Base-by-base conservation (phyloP, 2,329 filamentous ascomycete species). In the Pseudocercospora fijiensis region DNA sequence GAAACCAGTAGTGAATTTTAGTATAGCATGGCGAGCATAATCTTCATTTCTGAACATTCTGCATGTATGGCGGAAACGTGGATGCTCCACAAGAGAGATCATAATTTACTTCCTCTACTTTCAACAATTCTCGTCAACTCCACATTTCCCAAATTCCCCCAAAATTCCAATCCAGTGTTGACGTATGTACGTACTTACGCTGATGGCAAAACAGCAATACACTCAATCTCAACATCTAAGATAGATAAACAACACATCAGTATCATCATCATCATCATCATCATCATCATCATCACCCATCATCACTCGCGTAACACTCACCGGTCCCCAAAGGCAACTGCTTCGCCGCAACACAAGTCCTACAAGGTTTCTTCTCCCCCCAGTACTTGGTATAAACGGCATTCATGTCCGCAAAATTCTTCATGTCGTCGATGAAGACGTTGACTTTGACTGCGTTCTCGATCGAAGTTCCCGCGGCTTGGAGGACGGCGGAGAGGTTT, bases 401-500 rank as follows among this genome's bases (percentile, higher is more conserved):
- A 65, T 86, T 87, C 77, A 88, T 83, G 9, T 79, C 77, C 0
- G 79, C 82, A 72, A 89, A 90, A 73, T 90, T 80, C 53, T 83
- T 79, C 86, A 90, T 90, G 63, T 83, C 82, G 1, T 83, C 85
- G 20, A 90, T 73, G 72, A 87, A 90, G 26, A 90, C 80, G 69
- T 89, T 90, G 65, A 88, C 83, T 76, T 90, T 90, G 73, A 90
- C 82, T 0, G 86, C 83, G 61, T 88, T 87, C 28, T 82, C 78
- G 41, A 89, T 77, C 63, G 78, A 80, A 58, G 82, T 85, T 0
- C 86, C 86, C 0, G 86, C 85, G 8, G 83, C 87, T 67, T 85
- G 80, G 20, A 90, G 84, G 5, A 90, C 80, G 1, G 81, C 80
- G 6, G 79, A 73, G 13, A 90, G 79, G 75, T 89, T 89, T 65